Base-by-base conservation (phyloP, 1,284 basidiomycete species). In the Leccinum huronense region DNA sequence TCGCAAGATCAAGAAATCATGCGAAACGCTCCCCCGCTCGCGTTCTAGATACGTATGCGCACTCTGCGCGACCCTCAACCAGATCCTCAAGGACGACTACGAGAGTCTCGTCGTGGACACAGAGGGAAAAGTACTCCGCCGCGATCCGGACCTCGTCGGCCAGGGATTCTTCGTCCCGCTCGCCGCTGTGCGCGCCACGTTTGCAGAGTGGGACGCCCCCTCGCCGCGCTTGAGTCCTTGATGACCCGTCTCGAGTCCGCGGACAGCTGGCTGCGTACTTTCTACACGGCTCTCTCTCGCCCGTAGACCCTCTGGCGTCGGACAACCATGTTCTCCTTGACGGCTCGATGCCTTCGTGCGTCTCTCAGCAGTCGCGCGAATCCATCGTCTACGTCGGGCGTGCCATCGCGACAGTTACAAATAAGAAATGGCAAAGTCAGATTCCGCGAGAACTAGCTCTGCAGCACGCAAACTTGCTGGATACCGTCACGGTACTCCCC, bases 381-480 rank as follows among this genome's bases (percentile, higher is more conserved):
- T 93, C 93, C 7, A 93, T 97, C 62, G 78, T 87, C 2, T 96
- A 96, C 72, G 86, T 96, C 40, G 95, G 94, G 0, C 84, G 93
- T 36, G 94, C 95, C 3, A 87, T 96, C 36, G 88, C 89, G 3
- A 95, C 91, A 1, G 87, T 96, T 23, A 90, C 89, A 71, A 80
- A 85, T 55, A 90, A 91, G n/a, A 89, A 86, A 72, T 88, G 88
- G 88, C 85, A 88, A 67, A 86, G 84, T 67, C 88, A 90, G 69
- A 83, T 93, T 42, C 93, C 93, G 3, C 81, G 85, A 56, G 80
- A 80, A 59, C 76, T 92, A 60, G 83, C 87, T 3, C 75, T 84
- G 27, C 83, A 86, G 19, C 86, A 94, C 73, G 86, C 89, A 14
- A 80, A 77, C 54, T 71, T 89, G 53, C 76, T 95, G 2, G 86